A percentile compares a stretch with the other conserved stretches of the same genome.
phyloP scores from a whole-genome alignment of 78 protist species.

The Dictyostelium intermedium region DNA sequence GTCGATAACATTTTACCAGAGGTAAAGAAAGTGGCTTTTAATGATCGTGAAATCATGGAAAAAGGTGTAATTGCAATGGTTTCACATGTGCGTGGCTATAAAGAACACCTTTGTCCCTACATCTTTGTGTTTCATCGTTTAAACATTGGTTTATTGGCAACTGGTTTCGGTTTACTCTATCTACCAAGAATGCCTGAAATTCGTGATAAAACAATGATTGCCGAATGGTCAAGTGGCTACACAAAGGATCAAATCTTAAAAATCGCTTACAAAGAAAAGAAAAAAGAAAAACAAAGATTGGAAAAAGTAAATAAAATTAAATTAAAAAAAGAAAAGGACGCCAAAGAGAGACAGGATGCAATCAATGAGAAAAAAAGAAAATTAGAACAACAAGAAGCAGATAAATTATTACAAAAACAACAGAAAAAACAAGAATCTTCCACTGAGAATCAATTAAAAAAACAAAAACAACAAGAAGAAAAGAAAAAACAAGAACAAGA shows the following conservation, averaged over 20 bases:
- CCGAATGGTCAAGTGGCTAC: constrained; percentile 15
- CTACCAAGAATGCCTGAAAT: constrained; percentile 81
- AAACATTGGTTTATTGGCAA: constrained; percentile 68
- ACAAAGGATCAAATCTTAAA: constrained; percentile 15
- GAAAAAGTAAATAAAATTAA: constrained; percentile 6
- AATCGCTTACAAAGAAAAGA: constrained; percentile 42
- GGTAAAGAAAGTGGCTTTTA: not conserved
- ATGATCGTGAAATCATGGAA: constrained; percentile 47
- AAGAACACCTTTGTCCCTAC: constrained; percentile 86
- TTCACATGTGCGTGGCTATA: constrained; percentile 87
- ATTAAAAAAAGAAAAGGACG: not conserved
- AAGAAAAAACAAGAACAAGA: constrained; percentile 10
- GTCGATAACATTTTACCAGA: not conserved
- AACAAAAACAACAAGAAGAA: constrained; percentile 12
- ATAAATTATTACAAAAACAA: not conserved
- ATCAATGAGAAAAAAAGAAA: not conserved
- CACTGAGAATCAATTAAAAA: not conserved
- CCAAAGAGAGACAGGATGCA: not conserved
- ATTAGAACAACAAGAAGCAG: not conserved
- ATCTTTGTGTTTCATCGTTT: constrained; percentile 79
- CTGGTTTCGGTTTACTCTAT: constrained; percentile 53
- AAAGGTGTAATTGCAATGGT: constrained; percentile 72
- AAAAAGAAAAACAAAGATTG: constrained; percentile 26
- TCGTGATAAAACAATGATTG: not conserved
- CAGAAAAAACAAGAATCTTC: not conserved